These are phyloP conservation scores for Ascochyta pisi DNA, from an alignment of 2,329 filamentous ascomycete species.

Conservation along the genomic window DNA sequence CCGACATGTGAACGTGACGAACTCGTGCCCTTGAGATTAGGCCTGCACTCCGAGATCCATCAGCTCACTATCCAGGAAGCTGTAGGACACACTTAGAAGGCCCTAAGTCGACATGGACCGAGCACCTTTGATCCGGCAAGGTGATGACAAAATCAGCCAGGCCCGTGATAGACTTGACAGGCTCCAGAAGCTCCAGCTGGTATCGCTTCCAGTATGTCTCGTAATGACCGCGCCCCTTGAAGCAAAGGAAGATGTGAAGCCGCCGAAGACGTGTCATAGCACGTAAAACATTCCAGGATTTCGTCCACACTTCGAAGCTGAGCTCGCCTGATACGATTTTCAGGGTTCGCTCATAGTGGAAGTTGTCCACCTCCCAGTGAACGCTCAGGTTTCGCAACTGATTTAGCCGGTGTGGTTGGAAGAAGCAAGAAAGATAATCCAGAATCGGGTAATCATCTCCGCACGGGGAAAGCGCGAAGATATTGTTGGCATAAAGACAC, in stretches of 20 bases:
- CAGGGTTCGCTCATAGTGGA: constrained; percentile 11
- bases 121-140: constrained; percentile 25
- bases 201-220: constrained; percentile 23
- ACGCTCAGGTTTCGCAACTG: constrained; percentile 25
- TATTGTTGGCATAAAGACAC: constrained; percentile 29
- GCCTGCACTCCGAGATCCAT: background rate
- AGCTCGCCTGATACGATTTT: background rate
- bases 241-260: constrained; percentile 23
- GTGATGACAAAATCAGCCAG: constrained; percentile 24
- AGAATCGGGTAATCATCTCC: constrained; percentile 21
- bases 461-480: constrained; percentile 25
- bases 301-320: constrained; percentile 19
- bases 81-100: constrained; percentile 20
- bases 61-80: constrained; percentile 8
- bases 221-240: constrained; percentile 8
- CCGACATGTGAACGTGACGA: background rate
- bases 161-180: constrained; percentile 22
- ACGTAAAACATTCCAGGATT: constrained; percentile 24
- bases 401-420: constrained; percentile 28
- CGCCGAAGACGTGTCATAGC: constrained; percentile 26
- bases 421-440: constrained; percentile 26
- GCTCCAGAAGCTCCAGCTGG: constrained; percentile 18
- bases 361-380: constrained; percentile 24
- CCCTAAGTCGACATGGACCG: constrained; percentile 18
- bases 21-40: background rate